Evolutionary conservation across 2,329 filamentous ascomycete species (phyloP).

Genomic region (Penicillium hordei): DNA sequence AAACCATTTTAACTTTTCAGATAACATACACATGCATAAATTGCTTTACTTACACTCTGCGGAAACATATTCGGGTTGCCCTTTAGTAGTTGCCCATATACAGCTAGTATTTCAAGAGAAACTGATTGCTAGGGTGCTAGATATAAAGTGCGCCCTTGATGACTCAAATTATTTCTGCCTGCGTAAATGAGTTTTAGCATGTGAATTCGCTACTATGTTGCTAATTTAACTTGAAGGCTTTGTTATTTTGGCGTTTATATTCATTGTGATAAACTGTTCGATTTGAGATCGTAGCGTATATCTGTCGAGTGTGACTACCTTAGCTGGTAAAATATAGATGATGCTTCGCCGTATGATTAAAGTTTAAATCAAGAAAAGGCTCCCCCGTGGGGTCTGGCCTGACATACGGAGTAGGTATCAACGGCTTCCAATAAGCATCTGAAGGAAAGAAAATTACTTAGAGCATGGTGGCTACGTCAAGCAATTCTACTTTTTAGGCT

Average conservation of each 20-base stretch:
- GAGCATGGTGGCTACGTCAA: background rate
- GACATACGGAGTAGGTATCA: background rate
- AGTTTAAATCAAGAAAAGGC: background rate
- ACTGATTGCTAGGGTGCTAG: background rate
- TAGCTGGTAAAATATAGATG: background rate
- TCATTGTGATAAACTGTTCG: background rate
- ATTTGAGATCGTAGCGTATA: background rate
- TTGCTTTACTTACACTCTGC: background rate
- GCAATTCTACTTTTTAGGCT: background rate
- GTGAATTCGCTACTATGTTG: background rate
- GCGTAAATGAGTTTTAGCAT: background rate
- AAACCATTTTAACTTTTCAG: background rate
- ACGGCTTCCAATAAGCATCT: background rate
- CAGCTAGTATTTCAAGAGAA: constrained; percentile 11
- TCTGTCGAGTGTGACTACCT: background rate
- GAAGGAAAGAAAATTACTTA: too few species aligned
- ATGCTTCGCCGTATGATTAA: background rate
- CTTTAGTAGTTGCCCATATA: background rate
- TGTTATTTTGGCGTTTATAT: background rate
- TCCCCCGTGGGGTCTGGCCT: background rate
- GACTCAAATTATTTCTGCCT: constrained; percentile 9
- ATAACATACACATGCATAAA: too few species aligned
- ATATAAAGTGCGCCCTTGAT: constrained; percentile 6
- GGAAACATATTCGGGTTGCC: background rate
- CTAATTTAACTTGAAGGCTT: background rate